Evolutionary conservation across 1,139 yeast species (phyloP), one percentile per base, ranked within the genome.

Genomic region (Geotrichum australiense): DNA sequence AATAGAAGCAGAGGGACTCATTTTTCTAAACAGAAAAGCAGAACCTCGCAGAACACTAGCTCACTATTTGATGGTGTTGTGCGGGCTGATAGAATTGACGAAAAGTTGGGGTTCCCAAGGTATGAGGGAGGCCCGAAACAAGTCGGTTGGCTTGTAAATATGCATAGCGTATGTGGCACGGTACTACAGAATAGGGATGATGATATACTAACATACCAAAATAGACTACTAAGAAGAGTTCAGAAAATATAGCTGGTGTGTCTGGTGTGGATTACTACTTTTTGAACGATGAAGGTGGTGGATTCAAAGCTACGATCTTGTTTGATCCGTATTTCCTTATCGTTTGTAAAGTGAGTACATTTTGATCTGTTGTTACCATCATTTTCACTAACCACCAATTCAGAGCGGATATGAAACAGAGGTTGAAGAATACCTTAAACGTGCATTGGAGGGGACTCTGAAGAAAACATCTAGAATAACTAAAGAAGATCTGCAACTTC

Each of bases 211-310:
- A 30, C 15, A 26, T 35, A 22, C 26, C 35, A 18, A 11, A 18
- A 26, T 23, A 59, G 57, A 73, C 85, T 2, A 73, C 80, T 1
- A 62, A 80, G 6, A 74, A 79, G 14, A 67, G 75, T 23, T 73
- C 72, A 7, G 78, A 74, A 21, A 68, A 70, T 37, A 57, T 73
- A 14, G 68, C 77, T 2, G 94, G 93, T 7, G 69, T 75, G 37
- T 76, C 96, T 0, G 98, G 91, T 3, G 96, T 91, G 3, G 97
- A 91, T 56, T 87, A 83, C 61, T 93, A 93, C 59, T 93, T 93
- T 53, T 65, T 93, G n/a, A 97, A 91, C 58, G 96, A 86, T 55
- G 96, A 89, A 63, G 99, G 99, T 34, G 98, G 97, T 2, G 78
- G 85, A 28, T 93, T 93, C 68, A 91, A 89, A 59, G 80, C 89